Evolutionary conservation across 306 rosid species (phyloP).

Genomic region (Sicyos edulis): DNA sequence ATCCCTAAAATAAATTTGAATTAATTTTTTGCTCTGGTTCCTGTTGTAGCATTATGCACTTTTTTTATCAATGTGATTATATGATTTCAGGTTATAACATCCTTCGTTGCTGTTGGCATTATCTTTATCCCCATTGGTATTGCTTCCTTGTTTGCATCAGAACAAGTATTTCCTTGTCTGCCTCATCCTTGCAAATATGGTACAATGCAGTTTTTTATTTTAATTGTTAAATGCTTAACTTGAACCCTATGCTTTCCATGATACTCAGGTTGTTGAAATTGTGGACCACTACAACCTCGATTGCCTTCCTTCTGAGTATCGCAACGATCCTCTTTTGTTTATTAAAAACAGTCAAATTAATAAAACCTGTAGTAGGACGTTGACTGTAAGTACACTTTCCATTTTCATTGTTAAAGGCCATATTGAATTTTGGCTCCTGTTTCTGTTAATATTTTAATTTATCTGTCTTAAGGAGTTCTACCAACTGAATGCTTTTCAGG

Average conservation of each 20-base stretch:
- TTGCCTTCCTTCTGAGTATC: constrained; percentile 43
- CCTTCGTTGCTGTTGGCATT: constrained; percentile 49
- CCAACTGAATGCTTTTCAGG: constrained; percentile 40
- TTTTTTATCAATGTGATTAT: neutral
- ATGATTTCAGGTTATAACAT: constrained; percentile 51
- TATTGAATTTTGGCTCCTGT: neutral
- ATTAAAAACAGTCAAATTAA: constrained; percentile 39
- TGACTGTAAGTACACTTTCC: constrained; percentile 47
- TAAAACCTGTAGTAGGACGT: constrained; percentile 54
- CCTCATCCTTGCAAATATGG: neutral
- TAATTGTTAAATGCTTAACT: neutral
- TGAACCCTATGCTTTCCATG: constrained; percentile 6
- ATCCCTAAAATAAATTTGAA: constrained; percentile 10
- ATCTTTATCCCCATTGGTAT: constrained; percentile 70
- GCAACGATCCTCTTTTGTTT: constrained; percentile 27
- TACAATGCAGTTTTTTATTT: neutral
- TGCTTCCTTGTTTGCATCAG: constrained; percentile 63
- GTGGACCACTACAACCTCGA: constrained; percentile 45
- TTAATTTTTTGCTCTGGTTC: neutral
- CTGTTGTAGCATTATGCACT: neutral
- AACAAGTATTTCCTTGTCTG: constrained; percentile 37
- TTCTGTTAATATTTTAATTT: neutral
- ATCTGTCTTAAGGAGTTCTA: neutral
- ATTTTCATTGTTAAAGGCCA: neutral
- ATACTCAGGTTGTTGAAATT: constrained; percentile 62